A percentile compares a stretch with the other conserved stretches of the same genome.
Evolutionary conservation across 2,329 filamentous ascomycete species (phyloP).

Genomic region (Diplodia sapinea): DNA sequence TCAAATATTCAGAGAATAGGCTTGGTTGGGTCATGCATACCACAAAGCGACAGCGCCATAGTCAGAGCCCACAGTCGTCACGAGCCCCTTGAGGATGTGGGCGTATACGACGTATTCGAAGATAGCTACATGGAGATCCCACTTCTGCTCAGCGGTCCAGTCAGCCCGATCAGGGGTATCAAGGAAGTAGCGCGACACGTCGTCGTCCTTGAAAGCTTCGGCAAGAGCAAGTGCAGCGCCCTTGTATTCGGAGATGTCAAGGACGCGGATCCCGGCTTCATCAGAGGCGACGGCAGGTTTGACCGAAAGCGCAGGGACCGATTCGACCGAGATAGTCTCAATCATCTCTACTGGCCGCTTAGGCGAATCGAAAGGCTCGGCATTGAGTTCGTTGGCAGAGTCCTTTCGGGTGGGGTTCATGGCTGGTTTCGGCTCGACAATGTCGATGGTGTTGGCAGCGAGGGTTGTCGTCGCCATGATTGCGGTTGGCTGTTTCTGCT

Average conservation of each 20-base stretch:
- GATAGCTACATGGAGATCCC: constrained; percentile 77
- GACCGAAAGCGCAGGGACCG: constrained; percentile 37
- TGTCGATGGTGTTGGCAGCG: constrained; percentile 39
- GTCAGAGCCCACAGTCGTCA: constrained; percentile 74
- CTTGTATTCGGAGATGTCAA: constrained; percentile 71
- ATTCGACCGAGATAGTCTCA: constrained; percentile 42
- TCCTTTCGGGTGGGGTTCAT: constrained; percentile 40
- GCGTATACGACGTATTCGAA: constrained; percentile 79
- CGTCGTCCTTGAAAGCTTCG: constrained; percentile 77
- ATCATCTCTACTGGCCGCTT: constrained; percentile 35
- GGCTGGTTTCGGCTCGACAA: constrained; percentile 47
- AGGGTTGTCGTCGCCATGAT: constrained; percentile 53
- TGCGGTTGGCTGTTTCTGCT: constrained; percentile 46
- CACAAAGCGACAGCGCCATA: constrained; percentile 81
- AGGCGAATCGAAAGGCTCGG: constrained; percentile 5
- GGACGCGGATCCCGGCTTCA: constrained; percentile 63
- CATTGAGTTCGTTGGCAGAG: constrained; percentile 28
- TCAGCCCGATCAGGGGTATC: constrained; percentile 70
- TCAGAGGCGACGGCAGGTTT: constrained; percentile 18
- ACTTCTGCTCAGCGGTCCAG: constrained; percentile 70
- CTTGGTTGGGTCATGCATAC: constrained; percentile 56
- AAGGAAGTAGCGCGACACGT: constrained; percentile 75
- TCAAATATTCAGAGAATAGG: neutral
- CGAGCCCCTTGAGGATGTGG: constrained; percentile 75
- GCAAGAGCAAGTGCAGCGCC: constrained; percentile 74